These are phyloP conservation scores for Paraconiothyrium brasiliense DNA, from an alignment of 2,329 filamentous ascomycete genomes.

Conservation along the genomic window DNA sequence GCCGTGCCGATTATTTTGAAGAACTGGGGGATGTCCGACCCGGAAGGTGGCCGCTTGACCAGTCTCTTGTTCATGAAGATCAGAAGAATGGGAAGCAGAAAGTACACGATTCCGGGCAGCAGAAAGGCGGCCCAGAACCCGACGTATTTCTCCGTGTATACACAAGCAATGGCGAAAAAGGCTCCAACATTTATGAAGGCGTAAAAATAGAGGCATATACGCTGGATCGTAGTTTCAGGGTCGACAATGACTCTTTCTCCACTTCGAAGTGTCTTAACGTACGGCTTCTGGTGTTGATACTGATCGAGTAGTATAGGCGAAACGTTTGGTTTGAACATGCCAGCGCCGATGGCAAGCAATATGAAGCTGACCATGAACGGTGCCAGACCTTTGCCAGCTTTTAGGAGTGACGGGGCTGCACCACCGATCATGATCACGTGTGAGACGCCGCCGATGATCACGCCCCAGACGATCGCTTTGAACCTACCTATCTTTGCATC, in stretches of 20 bases:
- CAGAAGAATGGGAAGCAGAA: conserved; percentile 38
- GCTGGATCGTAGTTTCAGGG: conserved; percentile 71
- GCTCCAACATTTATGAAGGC: conserved; percentile 61
- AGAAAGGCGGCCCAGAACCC: conserved; percentile 54
- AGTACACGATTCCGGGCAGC: conserved; percentile 44
- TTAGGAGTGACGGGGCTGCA: conserved; percentile 54
- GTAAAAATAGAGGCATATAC: conserved; percentile 61
- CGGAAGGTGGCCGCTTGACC: conserved; percentile 42
- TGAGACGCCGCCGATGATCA: conserved; percentile 51
- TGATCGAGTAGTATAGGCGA: conserved; percentile 58
- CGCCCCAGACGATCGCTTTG: conserved; percentile 50
- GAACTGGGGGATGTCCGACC: conserved; percentile 45
- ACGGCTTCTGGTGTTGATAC: conserved; percentile 53
- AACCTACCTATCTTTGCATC: conserved; percentile 55
- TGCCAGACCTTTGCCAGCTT: conserved; percentile 45
- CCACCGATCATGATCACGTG: conserved; percentile 47
- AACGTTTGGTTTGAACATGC: conserved; percentile 54
- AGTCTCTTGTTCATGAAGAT: conserved; percentile 46
- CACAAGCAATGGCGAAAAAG: conserved; percentile 48
- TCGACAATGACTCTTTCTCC: conserved; percentile 77
- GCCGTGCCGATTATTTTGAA: conserved; percentile 47
- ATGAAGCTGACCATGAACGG: conserved; percentile 54
- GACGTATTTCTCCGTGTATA: conserved; percentile 54
- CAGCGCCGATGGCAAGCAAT: conserved; percentile 37
- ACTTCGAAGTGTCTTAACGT: conserved; percentile 53